Evolutionary conservation across 2,329 filamentous ascomycete species (phyloP).

Genomic region (Fusarium sp.): DNA sequence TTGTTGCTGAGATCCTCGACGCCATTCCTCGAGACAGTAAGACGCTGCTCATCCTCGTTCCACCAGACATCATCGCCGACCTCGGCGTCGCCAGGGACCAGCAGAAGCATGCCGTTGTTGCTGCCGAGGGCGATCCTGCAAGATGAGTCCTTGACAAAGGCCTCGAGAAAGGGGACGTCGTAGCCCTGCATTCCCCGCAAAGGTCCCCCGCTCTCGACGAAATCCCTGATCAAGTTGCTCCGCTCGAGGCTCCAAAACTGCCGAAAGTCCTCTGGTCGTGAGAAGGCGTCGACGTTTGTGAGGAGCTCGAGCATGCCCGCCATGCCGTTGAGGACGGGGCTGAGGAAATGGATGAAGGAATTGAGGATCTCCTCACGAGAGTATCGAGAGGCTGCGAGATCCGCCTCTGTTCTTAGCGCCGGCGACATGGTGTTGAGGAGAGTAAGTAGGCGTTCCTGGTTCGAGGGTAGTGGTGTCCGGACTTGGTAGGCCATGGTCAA

Average conservation of each 20-base stretch:
- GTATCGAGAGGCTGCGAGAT: slow-evolving; percentile 20
- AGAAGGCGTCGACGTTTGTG: slow-evolving; percentile 45
- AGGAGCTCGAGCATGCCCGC: slow-evolving; percentile 48
- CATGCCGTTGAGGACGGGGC: slow-evolving; percentile 49
- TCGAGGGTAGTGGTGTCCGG: slow-evolving; percentile 38
- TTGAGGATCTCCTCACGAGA: slow-evolving; percentile 43
- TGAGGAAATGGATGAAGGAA: slow-evolving; percentile 47
- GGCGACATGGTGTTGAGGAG: slow-evolving; percentile 48
- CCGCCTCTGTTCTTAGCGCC: slow-evolving; percentile 21
- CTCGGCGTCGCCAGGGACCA: slow-evolving; percentile 43
- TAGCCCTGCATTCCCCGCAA: slow-evolving; percentile 39
- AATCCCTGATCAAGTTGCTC: slow-evolving; percentile 48
- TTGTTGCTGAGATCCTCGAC: slow-evolving; percentile 26
- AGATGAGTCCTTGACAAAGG: slow-evolving; percentile 40
- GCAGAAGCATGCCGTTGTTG: slow-evolving; percentile 39
- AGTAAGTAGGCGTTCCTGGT: slow-evolving; percentile 47
- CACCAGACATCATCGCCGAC: slow-evolving; percentile 44
- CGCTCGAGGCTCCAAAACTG: slow-evolving; percentile 49
- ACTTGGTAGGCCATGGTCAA: slow-evolving; percentile 48
- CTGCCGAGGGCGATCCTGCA: slow-evolving; percentile 43
- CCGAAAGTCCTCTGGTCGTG: slow-evolving; percentile 47
- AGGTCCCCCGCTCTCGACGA: slow-evolving; percentile 43
- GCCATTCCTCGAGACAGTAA: slow-evolving; percentile 35
- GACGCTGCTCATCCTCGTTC: slow-evolving; percentile 34
- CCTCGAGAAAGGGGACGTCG: slow-evolving; percentile 41